Base-by-base conservation (phyloP, 164 flowering plant species). In the Umbilicus rupestris region DNA sequence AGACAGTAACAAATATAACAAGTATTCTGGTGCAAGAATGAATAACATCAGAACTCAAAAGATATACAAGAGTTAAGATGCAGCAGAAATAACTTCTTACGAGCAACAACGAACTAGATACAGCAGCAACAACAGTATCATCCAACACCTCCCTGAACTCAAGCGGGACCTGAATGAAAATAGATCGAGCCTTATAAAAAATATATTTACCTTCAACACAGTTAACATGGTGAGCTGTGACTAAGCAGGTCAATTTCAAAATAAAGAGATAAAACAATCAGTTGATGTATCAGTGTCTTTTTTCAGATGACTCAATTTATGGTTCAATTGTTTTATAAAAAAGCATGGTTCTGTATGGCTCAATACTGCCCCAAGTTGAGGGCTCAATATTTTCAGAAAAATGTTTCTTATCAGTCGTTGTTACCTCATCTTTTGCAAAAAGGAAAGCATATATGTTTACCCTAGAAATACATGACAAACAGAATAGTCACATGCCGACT, bases 91-190 rank as follows among this genome's bases (percentile, higher is more conserved):
- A 30, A 67, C 42, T 72, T 45, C 92, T 82, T 74, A 94, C 98
- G 70, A 86, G 83, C 67, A 80, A 72, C n/a, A 87, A 83, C 52
- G 89, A 74, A 81, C 85, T 87, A 62, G 96, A 89, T 44, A 91
- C 69, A 44, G 97, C 86, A 8, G 86, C 91, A 78, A 87, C 85
- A 78, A 89, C 78, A 62, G 97, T 84, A 77, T 86, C 68, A 72
- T 94, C 98, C 71, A 89, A 87, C 49, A 87, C 79, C 72, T 89
- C 95, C 80, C 78, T 91, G 77, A 89, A 85, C 69, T 91, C 97
- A 42, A 44, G 46, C 49, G 97, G 97, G 71, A 91, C 97, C 98
- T 94, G 80, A 73, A 16, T 63, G 8, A 68, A 12, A 31, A 33
- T 22, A 28, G 67, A 16, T 20, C 26, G 20, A 70, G 62, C 1